phyloP scores from a whole-genome alignment of 345 rosid genomes.

The Hypericum androsaemum region DNA sequence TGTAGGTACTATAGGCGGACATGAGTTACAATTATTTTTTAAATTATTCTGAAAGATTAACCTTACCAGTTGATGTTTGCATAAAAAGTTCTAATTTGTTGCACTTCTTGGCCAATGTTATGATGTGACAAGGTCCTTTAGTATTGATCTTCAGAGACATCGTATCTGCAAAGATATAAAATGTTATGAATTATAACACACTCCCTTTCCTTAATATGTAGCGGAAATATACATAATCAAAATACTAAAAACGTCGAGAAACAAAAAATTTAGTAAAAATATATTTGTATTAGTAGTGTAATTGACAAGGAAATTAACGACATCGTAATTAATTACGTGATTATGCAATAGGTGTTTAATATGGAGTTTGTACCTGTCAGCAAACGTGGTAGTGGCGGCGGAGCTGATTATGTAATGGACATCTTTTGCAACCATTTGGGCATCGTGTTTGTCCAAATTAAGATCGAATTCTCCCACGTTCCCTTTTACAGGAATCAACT shows the following conservation, averaged over 20 bases:
- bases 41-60: too few species aligned
- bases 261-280: too few species aligned
- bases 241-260: too few species aligned
- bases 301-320: too few species aligned
- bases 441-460: background rate
- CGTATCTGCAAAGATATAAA: background rate
- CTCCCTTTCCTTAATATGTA: too few species aligned
- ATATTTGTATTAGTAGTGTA: too few species aligned
- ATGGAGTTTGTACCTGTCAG: background rate
- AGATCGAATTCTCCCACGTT: background rate
- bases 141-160: background rate
- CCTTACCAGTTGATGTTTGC: background rate
- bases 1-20: too few species aligned
- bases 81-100: background rate
- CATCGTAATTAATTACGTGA: too few species aligned
- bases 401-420: background rate
- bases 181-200: background rate
- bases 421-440: background rate
- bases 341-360: too few species aligned
- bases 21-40: too few species aligned
- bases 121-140: background rate
- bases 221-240: too few species aligned
- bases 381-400: conserved; percentile 1
- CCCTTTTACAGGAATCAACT: background rate
- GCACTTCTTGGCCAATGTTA: background rate